Base-by-base conservation (phyloP, 495 filamentous ascomycete species). In the Staphylotrichum longicolle region DNA sequence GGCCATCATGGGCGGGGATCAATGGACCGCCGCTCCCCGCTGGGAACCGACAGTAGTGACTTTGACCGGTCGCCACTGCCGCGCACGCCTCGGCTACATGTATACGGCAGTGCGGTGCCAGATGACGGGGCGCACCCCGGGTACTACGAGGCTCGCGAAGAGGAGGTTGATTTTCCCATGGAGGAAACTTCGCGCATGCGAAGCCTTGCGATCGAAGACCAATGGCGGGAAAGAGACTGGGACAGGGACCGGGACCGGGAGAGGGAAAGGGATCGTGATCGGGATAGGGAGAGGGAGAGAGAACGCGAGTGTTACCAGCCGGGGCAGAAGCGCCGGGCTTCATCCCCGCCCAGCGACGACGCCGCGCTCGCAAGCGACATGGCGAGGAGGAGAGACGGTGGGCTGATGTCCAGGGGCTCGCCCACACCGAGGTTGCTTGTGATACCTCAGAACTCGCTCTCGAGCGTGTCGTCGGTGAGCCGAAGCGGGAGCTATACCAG, bases 401-500 rank as follows among this genome's bases (percentile, higher is more conserved):
- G 56, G 3, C 42, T 58, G 9, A 27, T 82, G 45, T 87, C 69
- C 64, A 81, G 68, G 79, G 82, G 75, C 75, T 84, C 72, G 54
- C 86, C 71, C 75, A 87, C 57, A 68, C 90, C 70, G 63, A 64
- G 83, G 76, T 57, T 89, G 78, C 71, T 81, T 79, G 60, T 80
- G 77, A 61, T 86, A 71, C 69, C 86, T 80, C 66, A 76, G 44
- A 85, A 86, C 44, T 91, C 91, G 37, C 70, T 91, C 7, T 88
- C 90, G 6, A 91, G 90, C 35, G 75, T 86, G 32, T 88, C 90
- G 8, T 91, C 91, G 4, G 74, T 84, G 41, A 80, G 85, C 58
- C 86, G 89, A 58, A 91, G 84, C 53, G 86, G 85, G 14, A 96
- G 90, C 33, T 89, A 88, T 67, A 84, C 85, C 30, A 95, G 91